These are phyloP conservation scores for Nakazawaea ishiwadae DNA, from an alignment of 805 yeast species.

Conservation along the genomic window DNA sequence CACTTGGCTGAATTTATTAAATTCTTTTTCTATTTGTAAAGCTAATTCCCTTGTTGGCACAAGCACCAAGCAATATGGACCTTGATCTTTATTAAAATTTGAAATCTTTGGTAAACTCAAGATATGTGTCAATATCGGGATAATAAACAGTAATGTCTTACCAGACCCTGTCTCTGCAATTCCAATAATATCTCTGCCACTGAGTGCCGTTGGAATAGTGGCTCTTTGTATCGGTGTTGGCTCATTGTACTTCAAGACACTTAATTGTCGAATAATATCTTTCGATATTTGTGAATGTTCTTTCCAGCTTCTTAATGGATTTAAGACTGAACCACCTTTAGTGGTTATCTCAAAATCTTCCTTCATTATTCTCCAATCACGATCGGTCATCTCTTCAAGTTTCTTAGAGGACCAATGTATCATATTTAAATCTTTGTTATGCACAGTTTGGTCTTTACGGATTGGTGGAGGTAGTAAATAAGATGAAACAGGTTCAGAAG, in stretches of 20 bases:
- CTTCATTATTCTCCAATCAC: slow-evolving; percentile 88
- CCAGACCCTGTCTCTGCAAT: slow-evolving; percentile 98
- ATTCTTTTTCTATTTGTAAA: slow-evolving; percentile 72
- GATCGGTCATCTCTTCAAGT: slow-evolving; percentile 56
- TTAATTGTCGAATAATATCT: slow-evolving; percentile 32
- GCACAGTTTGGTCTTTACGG: too few species aligned
- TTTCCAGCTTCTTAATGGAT: slow-evolving; percentile 73
- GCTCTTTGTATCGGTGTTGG: slow-evolving; percentile 95
- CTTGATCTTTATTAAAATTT: slow-evolving; percentile 47
- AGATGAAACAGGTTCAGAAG: slow-evolving; percentile 24
- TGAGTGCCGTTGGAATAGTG: slow-evolving; percentile 66
- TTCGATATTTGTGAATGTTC: slow-evolving; percentile 49
- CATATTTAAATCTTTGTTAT: background rate
- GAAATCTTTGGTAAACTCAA: slow-evolving; percentile 41
- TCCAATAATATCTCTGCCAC: slow-evolving; percentile 67
- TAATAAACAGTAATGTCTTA: slow-evolving; percentile 76
- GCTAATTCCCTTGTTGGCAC: slow-evolving; percentile 97
- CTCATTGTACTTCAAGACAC: slow-evolving; percentile 38
- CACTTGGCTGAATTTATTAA: slow-evolving; percentile 43
- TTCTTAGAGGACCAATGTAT: slow-evolving; percentile 68
- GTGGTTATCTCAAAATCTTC: slow-evolving; percentile 67
- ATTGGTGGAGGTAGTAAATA: slow-evolving; percentile 16
- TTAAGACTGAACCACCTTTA: slow-evolving; percentile 36
- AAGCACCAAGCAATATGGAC: slow-evolving; percentile 69
- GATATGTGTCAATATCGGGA: slow-evolving; percentile 65